Evolutionary conservation across 2,329 filamentous ascomycete genomes (phyloP), one percentile per base, ranked within the genome.

Genomic region (Penicillium expansum): DNA sequence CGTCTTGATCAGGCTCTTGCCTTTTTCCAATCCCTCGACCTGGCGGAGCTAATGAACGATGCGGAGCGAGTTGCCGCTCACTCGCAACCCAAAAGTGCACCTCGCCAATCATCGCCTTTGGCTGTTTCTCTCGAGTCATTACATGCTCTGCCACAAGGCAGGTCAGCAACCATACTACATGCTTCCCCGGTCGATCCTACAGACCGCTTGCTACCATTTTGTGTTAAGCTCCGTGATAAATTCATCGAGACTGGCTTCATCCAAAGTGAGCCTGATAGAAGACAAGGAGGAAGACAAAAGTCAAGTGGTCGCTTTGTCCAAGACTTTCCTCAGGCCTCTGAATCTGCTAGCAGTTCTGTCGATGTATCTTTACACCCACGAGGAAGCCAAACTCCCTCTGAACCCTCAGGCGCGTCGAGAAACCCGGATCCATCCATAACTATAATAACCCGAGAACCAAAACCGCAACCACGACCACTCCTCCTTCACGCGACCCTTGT

Each of bases 401-500:
- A 44, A 5, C 22, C 49, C 20, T 30, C 33, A 14, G 8, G 4
- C 13, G 33, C 13, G 39, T 30, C 41, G 6, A 14, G 33, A 13
- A 16, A 16, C 11, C 24, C 27, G 16, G 44, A 58, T 16, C 53
- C 58, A 8, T 61, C 62, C 14, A 42, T 54, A n/a, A 39, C 42
- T 10, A 56, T 62, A 33, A 54, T 56, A 11, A 37, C 52, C 22
- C 55, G 53, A 20, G 59, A 56, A 33, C 53, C 63, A 14, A 71
- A 69, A 30, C 61, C 58, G 5, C 68, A 90, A 52, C 82, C 85
- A 7, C 72, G 90, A 53, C 82, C 85, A 7, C 72, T 97, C 60
- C 81, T 90, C 20, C 75, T 97, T 50, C 93, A 97, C 70, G 91
- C 90, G 18, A 97, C 93, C 0, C 77, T 97, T 4, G 76, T 94